Evolutionary conservation across 2,329 filamentous ascomycete species (phyloP), one percentile per base, ranked within the genome.

Genomic region (Exserohilum rostratum): DNA sequence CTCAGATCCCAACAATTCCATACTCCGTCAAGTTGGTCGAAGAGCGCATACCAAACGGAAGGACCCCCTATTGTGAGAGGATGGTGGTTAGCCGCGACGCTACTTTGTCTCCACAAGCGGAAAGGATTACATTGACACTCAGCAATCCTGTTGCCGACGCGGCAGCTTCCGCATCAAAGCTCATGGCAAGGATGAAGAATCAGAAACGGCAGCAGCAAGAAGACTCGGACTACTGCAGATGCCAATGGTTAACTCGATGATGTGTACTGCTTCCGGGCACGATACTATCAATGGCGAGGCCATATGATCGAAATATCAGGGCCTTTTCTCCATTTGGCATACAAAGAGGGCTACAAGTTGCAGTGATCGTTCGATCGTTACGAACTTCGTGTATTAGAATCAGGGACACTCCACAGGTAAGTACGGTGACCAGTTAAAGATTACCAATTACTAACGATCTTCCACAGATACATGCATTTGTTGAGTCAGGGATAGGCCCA

Each of bases 1-100:
- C 22, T 27, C 30, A 29, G 11, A 44, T 53, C 17, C 38, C 54
- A 6, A 51, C 47, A 15, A 43, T 70, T 6, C 69, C 70, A 1
- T 68, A 66, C 50, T 53, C 53, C n/a, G 7, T 71, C 22, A 65
- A 66, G 35, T 49, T 73, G 11, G 46, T 58, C 11, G 70, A 72
- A 47, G 53, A 64, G 15, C 57, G 53, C 27, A n/a, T 34, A n/a
- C 46, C 58, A 6, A 53, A 61, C 15, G 59, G 51, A 3, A 64
- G 57, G 22, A 45, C 20, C 1, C 61, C 69, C 6, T 69, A 65
- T 30, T 71, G 68, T 40, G 55, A 65, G 42, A 67, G 61, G 31
- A 44, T 57, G 35, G 40, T 20, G 12, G 43, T 66, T 7, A 10
- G 42, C 13, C 12, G 50, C 2, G 39, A 50, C 33, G 53, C 46